These are phyloP conservation scores for Orbilia oligospora DNA, from an alignment of 2,329 filamentous ascomycete genomes.

Conservation along the genomic window DNA sequence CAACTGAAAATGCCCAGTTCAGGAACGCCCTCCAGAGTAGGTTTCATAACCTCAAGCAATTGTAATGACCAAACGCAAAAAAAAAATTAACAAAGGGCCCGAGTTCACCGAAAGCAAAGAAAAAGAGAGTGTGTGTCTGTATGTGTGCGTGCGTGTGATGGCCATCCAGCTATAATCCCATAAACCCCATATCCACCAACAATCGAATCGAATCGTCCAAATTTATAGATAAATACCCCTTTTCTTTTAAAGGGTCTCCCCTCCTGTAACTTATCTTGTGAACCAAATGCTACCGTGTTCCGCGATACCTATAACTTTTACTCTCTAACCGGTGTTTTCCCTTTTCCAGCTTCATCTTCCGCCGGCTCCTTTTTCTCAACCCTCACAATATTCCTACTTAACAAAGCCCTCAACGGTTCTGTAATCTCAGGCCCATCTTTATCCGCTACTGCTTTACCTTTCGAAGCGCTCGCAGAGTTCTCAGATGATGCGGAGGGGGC, in stretches of 20 bases:
- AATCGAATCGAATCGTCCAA: slow-evolving; percentile 21
- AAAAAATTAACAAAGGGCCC: too few species aligned
- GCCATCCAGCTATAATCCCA: neutral
- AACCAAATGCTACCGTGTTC: too few species aligned
- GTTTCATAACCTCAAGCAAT: neutral
- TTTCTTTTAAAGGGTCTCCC: too few species aligned
- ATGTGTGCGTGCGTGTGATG: too few species aligned
- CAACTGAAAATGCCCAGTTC: neutral
- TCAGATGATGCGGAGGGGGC: slow-evolving; percentile 14
- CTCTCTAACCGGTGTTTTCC: slow-evolving; percentile 45
- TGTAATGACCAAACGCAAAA: neutral
- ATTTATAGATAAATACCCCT: slow-evolving; percentile 15
- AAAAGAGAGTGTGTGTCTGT: neutral
- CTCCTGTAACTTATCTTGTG: too few species aligned
- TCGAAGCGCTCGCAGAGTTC: slow-evolving; percentile 18
- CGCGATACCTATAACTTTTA: too few species aligned
- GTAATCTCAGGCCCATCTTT: slow-evolving; percentile 56
- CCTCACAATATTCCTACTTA: slow-evolving; percentile 43
- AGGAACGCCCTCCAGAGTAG: neutral
- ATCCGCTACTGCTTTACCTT: slow-evolving; percentile 41
- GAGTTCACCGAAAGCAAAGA: neutral
- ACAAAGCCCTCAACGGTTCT: slow-evolving; percentile 42
- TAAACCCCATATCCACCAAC: neutral
- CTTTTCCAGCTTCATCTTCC: slow-evolving; percentile 43
- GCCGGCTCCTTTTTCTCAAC: slow-evolving; percentile 51